Conservation (phyloP, 164 flowering plant species). For the Malania oleifera region DNA sequence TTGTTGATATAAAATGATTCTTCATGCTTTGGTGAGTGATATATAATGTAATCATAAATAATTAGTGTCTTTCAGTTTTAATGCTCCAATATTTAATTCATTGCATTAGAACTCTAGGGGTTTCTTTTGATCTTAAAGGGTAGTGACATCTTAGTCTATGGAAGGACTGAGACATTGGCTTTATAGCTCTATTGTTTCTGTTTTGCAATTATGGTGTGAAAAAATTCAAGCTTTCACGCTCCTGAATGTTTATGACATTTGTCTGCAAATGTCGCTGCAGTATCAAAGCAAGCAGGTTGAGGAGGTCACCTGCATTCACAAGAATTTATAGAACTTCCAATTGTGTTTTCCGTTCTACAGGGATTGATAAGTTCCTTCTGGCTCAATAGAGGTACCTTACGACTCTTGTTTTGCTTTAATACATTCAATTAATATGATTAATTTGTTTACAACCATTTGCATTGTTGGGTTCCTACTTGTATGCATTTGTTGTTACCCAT, state of each 20-base stretch:
- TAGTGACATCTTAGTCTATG: not conserved
- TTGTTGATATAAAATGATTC: too few species aligned
- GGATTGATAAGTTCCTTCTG: constrained; percentile 26
- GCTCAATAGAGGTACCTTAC: constrained; percentile 44
- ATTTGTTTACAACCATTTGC: not conserved
- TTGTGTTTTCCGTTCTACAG: constrained; percentile 25
- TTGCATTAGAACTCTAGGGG: not conserved
- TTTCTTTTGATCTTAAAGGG: not conserved
- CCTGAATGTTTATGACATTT: constrained; percentile 33
- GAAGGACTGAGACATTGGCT: not conserved
- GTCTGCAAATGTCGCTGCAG: constrained; percentile 67
- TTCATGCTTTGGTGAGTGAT: too few species aligned
- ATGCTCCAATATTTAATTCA: too few species aligned
- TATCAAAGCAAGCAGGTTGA: constrained; percentile 61
- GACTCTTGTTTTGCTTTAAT: constrained; percentile 24
- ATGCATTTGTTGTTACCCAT: too few species aligned
- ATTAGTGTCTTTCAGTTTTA: too few species aligned
- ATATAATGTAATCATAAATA: too few species aligned
- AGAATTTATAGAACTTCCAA: constrained; percentile 30
- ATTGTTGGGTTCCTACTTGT: not conserved
- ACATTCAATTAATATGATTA: constrained; percentile 1
- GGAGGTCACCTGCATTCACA: constrained; percentile 31
- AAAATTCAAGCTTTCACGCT: constrained; percentile 18
- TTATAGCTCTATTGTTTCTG: constrained; percentile 1
- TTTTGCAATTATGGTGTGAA: constrained; percentile 11